Evolutionary conservation across 2,329 filamentous ascomycete species (phyloP).

Genomic region (Orbilia brochopaga): DNA sequence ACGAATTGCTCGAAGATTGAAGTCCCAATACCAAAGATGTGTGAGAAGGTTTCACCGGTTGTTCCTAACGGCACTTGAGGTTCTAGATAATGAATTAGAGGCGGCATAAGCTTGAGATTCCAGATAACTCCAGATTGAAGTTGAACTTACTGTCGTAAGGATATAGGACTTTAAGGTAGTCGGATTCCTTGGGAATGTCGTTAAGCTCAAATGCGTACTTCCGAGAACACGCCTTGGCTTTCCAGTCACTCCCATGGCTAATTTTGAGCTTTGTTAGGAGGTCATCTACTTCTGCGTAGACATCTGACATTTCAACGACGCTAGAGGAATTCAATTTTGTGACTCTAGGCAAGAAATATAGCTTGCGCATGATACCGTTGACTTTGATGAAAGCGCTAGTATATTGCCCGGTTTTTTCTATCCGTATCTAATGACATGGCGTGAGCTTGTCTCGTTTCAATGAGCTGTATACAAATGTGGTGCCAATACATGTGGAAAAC

Average conservation of each 20-base stretch:
- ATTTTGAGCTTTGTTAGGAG: slow-evolving; percentile 89
- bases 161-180: slow-evolving; percentile 96
- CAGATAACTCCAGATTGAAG: neutral
- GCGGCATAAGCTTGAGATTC: neutral
- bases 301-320: slow-evolving; percentile 82
- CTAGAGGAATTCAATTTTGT: slow-evolving; percentile 67
- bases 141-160: slow-evolving; percentile 75
- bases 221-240: slow-evolving; percentile 85
- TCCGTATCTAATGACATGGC: slow-evolving; percentile 22
- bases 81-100: slow-evolving; percentile 60
- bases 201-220: slow-evolving; percentile 96
- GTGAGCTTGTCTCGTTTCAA: no score
- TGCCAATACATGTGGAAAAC: slow-evolving; percentile 61
- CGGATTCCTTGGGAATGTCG: slow-evolving; percentile 81
- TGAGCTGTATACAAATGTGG: slow-evolving; percentile 12
- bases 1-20: slow-evolving; percentile 97
- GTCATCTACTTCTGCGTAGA: slow-evolving; percentile 85
- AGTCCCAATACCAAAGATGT: slow-evolving; percentile 91
- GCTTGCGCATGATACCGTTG: slow-evolving; percentile 88
- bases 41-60: slow-evolving; percentile 87
- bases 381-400: slow-evolving; percentile 95
- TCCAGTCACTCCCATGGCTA: slow-evolving; percentile 70
- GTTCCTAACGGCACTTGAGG: slow-evolving; percentile 72
- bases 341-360: slow-evolving; percentile 88
- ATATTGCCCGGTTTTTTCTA: slow-evolving; percentile 74